Conservation (phyloP, 108 stramenopile genomes). For the Skeletonema grethae region DNA sequence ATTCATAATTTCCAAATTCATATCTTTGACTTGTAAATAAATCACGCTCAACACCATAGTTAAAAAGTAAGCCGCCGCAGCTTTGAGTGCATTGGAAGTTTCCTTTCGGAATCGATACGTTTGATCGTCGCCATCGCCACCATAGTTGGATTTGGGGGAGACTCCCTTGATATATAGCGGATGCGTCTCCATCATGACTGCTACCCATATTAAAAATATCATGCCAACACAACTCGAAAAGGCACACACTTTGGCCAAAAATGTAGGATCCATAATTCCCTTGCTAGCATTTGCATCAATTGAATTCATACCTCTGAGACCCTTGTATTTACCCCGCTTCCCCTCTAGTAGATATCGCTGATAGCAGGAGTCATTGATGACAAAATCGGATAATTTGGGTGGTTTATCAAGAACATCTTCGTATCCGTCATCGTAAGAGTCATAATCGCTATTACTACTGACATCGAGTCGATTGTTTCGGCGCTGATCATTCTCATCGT, state of each 20-base stretch:
- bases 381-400: constrained; percentile 37
- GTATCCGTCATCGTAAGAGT: constrained; percentile 17
- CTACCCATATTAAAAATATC: constrained; percentile 43
- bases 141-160: constrained; percentile 19
- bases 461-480: background rate
- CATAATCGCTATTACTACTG: constrained; percentile 5
- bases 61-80: constrained; percentile 50
- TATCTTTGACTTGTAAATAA: constrained; percentile 35
- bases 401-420: constrained; percentile 36
- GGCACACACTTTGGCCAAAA: constrained; percentile 41
- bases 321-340: constrained; percentile 18
- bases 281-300: background rate
- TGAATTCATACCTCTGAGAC: constrained; percentile 7
- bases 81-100: constrained; percentile 51
- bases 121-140: constrained; percentile 6
- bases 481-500: constrained; percentile 36
- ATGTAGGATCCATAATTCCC: constrained; percentile 25
- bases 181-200: constrained; percentile 39
- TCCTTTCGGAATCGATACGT: constrained; percentile 36
- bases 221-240: constrained; percentile 35
- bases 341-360: constrained; percentile 32
- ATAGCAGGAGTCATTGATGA: constrained; percentile 41
- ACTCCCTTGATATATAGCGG: constrained; percentile 49
- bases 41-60: constrained; percentile 41
- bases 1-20: constrained; percentile 31